These are phyloP conservation scores for Ustilago crameri DNA, from an alignment of 1,284 basidiomycete genomes.

Conservation along the genomic window DNA sequence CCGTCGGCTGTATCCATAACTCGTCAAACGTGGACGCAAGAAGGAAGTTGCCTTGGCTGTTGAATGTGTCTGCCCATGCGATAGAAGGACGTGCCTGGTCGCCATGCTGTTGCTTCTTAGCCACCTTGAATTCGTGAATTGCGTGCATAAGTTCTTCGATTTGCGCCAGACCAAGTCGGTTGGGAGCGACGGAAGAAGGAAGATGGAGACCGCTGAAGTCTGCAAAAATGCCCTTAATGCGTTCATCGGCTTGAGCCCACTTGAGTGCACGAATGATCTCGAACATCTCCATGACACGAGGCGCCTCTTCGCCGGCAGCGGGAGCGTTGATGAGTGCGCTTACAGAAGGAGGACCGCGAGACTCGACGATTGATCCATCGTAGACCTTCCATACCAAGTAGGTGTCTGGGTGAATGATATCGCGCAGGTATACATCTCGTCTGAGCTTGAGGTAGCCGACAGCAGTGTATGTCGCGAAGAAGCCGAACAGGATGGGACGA, in stretches of 20 bases:
- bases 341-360: constrained; percentile 37
- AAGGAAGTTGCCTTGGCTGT: constrained; percentile 68
- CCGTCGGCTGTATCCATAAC: constrained; percentile 69
- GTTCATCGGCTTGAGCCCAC: constrained; percentile 67
- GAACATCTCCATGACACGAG: constrained; percentile 68
- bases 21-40: constrained; percentile 69
- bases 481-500: constrained; percentile 35
- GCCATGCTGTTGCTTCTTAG: constrained; percentile 66
- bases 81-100: constrained; percentile 60
- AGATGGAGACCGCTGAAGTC: constrained; percentile 69
- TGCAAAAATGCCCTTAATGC: constrained; percentile 69
- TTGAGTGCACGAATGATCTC: constrained; percentile 69
- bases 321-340: constrained; percentile 47
- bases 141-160: constrained; percentile 70
- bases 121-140: constrained; percentile 67
- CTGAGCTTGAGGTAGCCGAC: constrained; percentile 49
- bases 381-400: constrained; percentile 67
- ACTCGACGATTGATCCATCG: constrained; percentile 65
- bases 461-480: constrained; percentile 48
- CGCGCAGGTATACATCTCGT: constrained; percentile 48
- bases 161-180: constrained; percentile 69
- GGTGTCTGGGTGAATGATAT: constrained; percentile 57
- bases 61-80: constrained; percentile 69
- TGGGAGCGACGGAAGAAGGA: constrained; percentile 62
- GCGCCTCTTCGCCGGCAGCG: constrained; percentile 48